Evolutionary conservation across 2,329 filamentous ascomycete genomes (phyloP).

Genomic region (Knoxdaviesia proteae): DNA sequence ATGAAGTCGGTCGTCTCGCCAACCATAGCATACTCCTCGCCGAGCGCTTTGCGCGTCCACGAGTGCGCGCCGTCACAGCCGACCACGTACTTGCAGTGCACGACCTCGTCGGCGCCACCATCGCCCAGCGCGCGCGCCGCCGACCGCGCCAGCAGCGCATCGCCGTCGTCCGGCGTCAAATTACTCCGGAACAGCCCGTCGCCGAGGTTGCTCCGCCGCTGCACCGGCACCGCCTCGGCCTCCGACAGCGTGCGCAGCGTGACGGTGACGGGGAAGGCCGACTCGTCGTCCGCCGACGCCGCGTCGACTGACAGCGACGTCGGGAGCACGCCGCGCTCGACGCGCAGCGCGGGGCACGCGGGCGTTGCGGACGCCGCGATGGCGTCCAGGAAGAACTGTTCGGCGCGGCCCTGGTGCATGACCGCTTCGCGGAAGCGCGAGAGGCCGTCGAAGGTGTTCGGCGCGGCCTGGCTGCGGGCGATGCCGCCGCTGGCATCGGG

Average conservation of each 20-base stretch:
- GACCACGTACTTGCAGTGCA: slow-evolving; percentile 35
- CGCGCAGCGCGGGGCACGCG: slow-evolving; percentile 15
- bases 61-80: slow-evolving; percentile 49
- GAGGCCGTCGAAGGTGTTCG: slow-evolving; percentile 39
- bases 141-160: slow-evolving; percentile 20
- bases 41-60: slow-evolving; percentile 38
- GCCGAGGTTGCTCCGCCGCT: slow-evolving; percentile 7
- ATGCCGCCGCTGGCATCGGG: slow-evolving; percentile 37
- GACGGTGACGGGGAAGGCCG: slow-evolving; percentile 39
- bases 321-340: slow-evolving; percentile 41
- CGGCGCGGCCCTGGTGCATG: slow-evolving; percentile 51
- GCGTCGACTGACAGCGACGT: slow-evolving; percentile 33
- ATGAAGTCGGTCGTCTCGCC: slow-evolving; percentile 29
- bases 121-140: slow-evolving; percentile 4
- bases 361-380: slow-evolving; percentile 29
- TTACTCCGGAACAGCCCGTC: slow-evolving; percentile 41
- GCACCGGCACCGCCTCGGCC: slow-evolving; percentile 30
- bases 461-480: slow-evolving; percentile 34
- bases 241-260: slow-evolving; percentile 34
- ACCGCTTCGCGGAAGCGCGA: slow-evolving; percentile 45
- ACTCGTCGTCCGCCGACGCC: slow-evolving; percentile 21
- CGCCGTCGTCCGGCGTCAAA: slow-evolving; percentile 32
- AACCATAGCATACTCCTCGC: slow-evolving; percentile 20
- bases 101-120: slow-evolving; percentile 7
- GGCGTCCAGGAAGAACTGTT: slow-evolving; percentile 43